Evolutionary conservation across 73 alveolate species (phyloP).

Genomic region (Stentor roeselii): DNA sequence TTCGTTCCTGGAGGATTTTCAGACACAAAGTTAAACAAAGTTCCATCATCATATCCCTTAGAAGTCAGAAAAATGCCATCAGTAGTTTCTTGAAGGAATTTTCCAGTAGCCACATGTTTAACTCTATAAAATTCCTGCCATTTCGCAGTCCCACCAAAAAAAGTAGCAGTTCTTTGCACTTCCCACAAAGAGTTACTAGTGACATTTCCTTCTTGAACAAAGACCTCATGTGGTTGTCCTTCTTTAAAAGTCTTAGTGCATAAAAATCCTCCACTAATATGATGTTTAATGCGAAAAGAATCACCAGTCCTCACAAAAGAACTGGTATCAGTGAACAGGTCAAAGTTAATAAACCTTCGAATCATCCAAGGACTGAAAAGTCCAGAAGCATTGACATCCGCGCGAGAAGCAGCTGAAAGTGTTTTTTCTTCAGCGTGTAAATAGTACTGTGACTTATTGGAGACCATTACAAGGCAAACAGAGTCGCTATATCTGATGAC

Average conservation of each 20-base stretch:
- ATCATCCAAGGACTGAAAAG: not conserved
- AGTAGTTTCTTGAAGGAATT: not conserved
- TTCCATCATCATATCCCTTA: not conserved
- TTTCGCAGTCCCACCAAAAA: not conserved
- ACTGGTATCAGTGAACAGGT: not conserved
- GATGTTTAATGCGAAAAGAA: not conserved
- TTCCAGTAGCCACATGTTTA: conserved; percentile 15
- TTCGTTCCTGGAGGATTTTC: not conserved
- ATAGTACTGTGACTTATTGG: conserved; percentile 1
- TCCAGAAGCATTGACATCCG: not conserved
- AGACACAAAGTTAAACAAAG: not conserved
- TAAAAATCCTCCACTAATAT: not conserved
- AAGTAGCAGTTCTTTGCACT: not conserved
- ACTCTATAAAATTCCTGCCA: not conserved
- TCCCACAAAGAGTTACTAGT: conserved; percentile 21
- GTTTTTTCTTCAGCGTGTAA: not conserved
- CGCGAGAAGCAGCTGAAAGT: not conserved
- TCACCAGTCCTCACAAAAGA: conserved; percentile 12
- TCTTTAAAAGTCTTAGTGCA: not conserved
- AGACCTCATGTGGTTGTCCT: not conserved
- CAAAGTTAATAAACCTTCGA: not conserved
- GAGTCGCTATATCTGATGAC: not conserved
- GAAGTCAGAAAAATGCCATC: not conserved
- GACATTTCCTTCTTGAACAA: conserved; percentile 2
- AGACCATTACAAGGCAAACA: not conserved